A percentile compares a stretch with the other conserved stretches of the same genome.
Conservation (phyloP, 169 alveolate genomes). For the Plasmodium vivax region DNA sequence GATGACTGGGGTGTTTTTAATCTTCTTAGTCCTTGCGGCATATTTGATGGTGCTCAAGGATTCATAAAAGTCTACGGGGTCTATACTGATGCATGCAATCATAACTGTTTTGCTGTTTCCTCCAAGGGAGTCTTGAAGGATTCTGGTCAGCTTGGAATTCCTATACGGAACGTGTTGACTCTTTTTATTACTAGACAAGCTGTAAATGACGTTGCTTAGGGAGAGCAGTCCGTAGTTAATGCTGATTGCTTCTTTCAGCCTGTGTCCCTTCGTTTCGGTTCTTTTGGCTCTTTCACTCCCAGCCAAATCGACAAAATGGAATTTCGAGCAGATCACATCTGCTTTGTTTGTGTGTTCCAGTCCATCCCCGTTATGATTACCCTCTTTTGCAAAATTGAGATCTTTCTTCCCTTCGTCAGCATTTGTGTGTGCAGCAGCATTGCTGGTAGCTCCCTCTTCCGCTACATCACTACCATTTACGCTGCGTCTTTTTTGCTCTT, state of each 20-base stretch:
- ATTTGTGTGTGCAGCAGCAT: not conserved
- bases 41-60: constrained; percentile 89
- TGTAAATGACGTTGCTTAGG: constrained; percentile 71
- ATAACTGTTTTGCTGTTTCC: constrained; percentile 92
- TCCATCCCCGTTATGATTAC: not conserved
- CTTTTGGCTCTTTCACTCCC: constrained; percentile 88
- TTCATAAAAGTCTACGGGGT: constrained; percentile 89
- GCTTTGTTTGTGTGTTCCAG: not conserved
- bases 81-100: constrained; percentile 93
- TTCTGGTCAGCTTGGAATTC: constrained; percentile 91
- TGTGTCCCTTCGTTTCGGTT: constrained; percentile 85
- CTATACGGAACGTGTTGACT: constrained; percentile 88
- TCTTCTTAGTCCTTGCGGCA: constrained; percentile 91
- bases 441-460: constrained; percentile 35
- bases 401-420: not conserved
- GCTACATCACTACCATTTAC: not conserved
- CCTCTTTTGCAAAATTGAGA: not conserved
- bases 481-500: not conserved
- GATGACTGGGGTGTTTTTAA: constrained; percentile 90
- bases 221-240: constrained; percentile 79
- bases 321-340: constrained; percentile 47
- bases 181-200: constrained; percentile 60
- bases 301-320: constrained; percentile 86
- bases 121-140: constrained; percentile 91
- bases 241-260: constrained; percentile 85